Evolutionary conservation across 768 basidiomycete species (phyloP).

Genomic region (Trametes punicea): DNA sequence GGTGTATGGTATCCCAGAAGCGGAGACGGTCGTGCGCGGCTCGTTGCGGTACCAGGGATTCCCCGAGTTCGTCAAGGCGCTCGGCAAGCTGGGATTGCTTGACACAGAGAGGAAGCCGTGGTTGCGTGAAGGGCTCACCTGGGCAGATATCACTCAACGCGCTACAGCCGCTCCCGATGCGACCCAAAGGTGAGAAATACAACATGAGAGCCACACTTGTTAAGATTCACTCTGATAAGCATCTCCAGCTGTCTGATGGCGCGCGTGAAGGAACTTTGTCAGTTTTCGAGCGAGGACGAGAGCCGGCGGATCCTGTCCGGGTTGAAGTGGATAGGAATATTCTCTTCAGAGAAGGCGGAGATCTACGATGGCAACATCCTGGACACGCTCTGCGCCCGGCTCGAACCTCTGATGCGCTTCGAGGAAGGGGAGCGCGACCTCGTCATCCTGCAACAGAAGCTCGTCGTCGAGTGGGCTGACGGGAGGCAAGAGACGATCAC

Average conservation of each 20-base stretch:
- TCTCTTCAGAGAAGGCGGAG: constrained; percentile 64
- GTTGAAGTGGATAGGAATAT: constrained; percentile 89
- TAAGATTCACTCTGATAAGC: neutral
- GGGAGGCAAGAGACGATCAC: constrained; percentile 82
- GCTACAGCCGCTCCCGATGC: constrained; percentile 65
- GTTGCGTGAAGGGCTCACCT: constrained; percentile 70
- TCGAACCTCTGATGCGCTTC: constrained; percentile 92
- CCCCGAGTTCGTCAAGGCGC: constrained; percentile 87
- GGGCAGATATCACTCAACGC: constrained; percentile 80
- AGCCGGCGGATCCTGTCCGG: constrained; percentile 81
- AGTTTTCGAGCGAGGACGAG: constrained; percentile 71
- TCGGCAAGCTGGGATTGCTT: constrained; percentile 87
- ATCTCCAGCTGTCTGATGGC: constrained; percentile 61
- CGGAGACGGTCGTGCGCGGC: constrained; percentile 87
- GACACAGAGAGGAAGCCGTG: constrained; percentile 73
- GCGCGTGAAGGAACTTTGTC: constrained; percentile 66
- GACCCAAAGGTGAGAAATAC: constrained; percentile 53
- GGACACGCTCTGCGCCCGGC: constrained; percentile 89
- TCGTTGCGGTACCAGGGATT: constrained; percentile 95
- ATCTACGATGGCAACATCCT: constrained; percentile 75
- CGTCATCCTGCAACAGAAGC: constrained; percentile 98
- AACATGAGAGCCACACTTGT: neutral
- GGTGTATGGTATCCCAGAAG: constrained; percentile 91
- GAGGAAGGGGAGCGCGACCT: constrained; percentile 88
- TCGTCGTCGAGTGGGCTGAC: constrained; percentile 85